Conservation (phyloP, 192 early-diverging fungal genomes). For the Backusella liffmaniae region DNA sequence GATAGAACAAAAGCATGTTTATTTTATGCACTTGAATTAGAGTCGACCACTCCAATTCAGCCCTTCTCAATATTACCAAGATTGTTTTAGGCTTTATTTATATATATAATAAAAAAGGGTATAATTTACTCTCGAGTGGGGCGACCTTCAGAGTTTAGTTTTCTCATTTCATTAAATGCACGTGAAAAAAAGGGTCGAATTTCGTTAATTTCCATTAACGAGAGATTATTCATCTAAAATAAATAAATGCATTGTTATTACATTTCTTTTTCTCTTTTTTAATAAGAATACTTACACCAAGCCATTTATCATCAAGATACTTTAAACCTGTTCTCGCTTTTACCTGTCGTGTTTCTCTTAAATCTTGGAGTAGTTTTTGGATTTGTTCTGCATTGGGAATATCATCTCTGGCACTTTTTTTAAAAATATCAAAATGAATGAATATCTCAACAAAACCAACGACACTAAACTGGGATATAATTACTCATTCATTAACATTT, state of each 20-base stretch:
- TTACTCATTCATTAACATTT: constrained; percentile 75
- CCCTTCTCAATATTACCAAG: constrained; percentile 45
- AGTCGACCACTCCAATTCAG: constrained; percentile 50
- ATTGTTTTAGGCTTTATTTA: constrained; percentile 18
- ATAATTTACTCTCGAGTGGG: neutral
- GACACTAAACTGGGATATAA: no score
- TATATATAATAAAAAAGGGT: neutral
- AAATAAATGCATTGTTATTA: neutral
- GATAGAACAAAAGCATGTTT: constrained; percentile 55
- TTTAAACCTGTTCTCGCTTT: constrained; percentile 75
- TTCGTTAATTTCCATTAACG: constrained; percentile 87
- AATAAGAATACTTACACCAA: constrained; percentile 54
- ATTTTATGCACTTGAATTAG: constrained; percentile 59
- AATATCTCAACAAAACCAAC: neutral
- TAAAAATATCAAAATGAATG: neutral
- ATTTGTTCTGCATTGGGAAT: constrained; percentile 72
- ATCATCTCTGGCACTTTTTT: constrained; percentile 75
- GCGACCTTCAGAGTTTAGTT: constrained; percentile 29
- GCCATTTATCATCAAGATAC: constrained; percentile 60
- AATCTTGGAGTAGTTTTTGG: constrained; percentile 75
- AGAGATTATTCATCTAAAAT: constrained; percentile 75
- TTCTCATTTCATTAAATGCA: constrained; percentile 73
- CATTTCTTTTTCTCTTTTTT: neutral
- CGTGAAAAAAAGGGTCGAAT: constrained; percentile 87
- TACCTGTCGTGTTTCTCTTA: constrained; percentile 78